These are phyloP conservation scores for Dimocarpus longan DNA, from an alignment of 345 rosid species.

Conservation along the genomic window DNA sequence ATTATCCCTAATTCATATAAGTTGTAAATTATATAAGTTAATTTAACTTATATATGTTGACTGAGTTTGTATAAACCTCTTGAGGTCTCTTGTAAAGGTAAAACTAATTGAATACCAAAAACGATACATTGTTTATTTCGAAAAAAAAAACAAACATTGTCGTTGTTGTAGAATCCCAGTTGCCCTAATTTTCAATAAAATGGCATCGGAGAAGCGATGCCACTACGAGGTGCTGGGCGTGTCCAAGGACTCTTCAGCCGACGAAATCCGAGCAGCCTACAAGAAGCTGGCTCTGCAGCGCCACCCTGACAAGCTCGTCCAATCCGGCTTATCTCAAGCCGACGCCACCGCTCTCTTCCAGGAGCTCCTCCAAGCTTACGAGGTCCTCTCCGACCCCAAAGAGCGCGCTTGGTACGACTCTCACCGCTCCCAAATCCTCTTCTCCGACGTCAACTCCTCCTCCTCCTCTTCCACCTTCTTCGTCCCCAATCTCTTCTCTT, in stretches of 20 bases:
- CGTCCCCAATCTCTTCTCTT: constrained; percentile 74
- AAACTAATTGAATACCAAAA: too few species aligned
- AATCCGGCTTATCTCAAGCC: constrained; percentile 68
- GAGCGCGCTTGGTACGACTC: constrained; percentile 96
- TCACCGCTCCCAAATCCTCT: constrained; percentile 91
- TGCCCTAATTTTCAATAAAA: constrained; percentile 8
- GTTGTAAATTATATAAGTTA: too few species aligned
- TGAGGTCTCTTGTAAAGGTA: too few species aligned
- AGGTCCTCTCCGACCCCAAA: constrained; percentile 83
- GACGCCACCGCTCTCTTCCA: constrained; percentile 95
- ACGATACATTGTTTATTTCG: too few species aligned
- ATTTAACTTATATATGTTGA: too few species aligned
- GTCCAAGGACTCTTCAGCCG: constrained; percentile 57
- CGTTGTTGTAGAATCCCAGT: too few species aligned
- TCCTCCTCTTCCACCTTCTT: constrained; percentile 43
- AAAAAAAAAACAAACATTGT: too few species aligned
- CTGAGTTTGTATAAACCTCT: too few species aligned
- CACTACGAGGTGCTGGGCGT: constrained; percentile 83
- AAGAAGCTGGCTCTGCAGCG: constrained; percentile 83
- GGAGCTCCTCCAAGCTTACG: constrained; percentile 84
- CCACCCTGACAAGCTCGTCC: constrained; percentile 96
- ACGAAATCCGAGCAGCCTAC: constrained; percentile 83
- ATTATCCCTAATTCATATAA: too few species aligned
- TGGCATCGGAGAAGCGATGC: constrained; percentile 85
- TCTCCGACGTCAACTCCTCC: constrained; percentile 57